Percentiles rank a stretch among this genome's conserved stretches.
phyloP scores from a whole-genome alignment of 1,284 basidiomycete species.

The Sphaerobolus stellatus region DNA sequence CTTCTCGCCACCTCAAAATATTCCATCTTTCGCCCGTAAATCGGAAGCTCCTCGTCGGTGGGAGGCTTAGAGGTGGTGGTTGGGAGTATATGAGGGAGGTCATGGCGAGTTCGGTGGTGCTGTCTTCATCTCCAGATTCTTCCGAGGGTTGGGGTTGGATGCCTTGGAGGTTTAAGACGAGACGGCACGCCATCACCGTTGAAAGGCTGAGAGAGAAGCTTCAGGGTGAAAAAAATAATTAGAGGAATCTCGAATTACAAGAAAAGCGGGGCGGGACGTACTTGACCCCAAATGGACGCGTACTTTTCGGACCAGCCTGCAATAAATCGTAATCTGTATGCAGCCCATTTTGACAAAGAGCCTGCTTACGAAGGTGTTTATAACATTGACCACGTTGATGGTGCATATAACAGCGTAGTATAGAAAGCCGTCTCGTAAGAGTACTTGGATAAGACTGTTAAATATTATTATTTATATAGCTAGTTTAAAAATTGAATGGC shows the following conservation, averaged over 20 bases:
- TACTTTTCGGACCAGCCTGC: not conserved
- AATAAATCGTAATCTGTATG: not conserved
- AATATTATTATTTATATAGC: not conserved
- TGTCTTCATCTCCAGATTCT: not conserved
- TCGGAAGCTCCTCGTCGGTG: no score
- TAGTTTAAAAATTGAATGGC: not conserved
- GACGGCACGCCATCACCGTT: not conserved
- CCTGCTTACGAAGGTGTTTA: not conserved
- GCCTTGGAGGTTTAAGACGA: not conserved
- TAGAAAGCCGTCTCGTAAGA: constrained; percentile 5
- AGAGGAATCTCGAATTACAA: not conserved
- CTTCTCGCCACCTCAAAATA: no score
- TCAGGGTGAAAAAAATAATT: not conserved
- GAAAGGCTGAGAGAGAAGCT: not conserved
- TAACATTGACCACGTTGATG: constrained; percentile 1
- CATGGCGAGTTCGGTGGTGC: no score
- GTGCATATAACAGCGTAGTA: constrained; percentile 7
- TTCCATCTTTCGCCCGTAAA: no score
- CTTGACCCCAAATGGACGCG: not conserved
- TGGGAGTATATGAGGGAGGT: no score
- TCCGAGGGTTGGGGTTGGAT: not conserved
- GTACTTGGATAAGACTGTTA: constrained; percentile 1
- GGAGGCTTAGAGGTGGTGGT: no score
- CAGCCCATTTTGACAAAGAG: not conserved
- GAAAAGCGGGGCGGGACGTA: not conserved